These are phyloP conservation scores for Gossypium mustelinum DNA, from an alignment of 345 rosid genomes.

Conservation along the genomic window DNA sequence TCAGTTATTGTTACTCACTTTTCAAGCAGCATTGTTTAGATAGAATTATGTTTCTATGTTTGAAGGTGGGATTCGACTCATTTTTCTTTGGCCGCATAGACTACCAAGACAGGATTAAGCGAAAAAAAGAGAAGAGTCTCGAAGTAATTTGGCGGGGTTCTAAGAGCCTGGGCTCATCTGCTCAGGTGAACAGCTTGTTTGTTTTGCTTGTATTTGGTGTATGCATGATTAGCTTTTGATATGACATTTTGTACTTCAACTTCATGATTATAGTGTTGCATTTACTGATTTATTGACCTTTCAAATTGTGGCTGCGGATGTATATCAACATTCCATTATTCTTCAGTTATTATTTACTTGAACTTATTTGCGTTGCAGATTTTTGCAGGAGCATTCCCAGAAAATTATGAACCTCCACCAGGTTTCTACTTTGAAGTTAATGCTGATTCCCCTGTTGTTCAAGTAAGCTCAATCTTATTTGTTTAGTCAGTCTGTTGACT, in stretches of 20 bases:
- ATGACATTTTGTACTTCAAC: background rate
- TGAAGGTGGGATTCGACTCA: constrained; percentile 90
- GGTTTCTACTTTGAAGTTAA: constrained; percentile 94
- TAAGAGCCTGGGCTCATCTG: constrained; percentile 79
- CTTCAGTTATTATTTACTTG: constrained; percentile 15
- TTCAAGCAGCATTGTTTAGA: constrained; percentile 6
- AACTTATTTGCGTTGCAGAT: constrained; percentile 44
- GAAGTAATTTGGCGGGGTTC: constrained; percentile 97
- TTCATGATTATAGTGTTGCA: background rate
- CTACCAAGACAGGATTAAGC: constrained; percentile 88
- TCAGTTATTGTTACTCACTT: background rate
- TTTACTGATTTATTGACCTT: background rate
- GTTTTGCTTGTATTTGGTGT: constrained; percentile 1
- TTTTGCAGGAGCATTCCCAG: constrained; percentile 93
- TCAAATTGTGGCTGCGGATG: background rate
- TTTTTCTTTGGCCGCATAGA: constrained; percentile 91
- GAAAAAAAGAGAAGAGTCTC: constrained; percentile 76
- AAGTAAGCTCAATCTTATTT: constrained; percentile 41
- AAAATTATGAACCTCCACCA: constrained; percentile 87
- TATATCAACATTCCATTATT: background rate
- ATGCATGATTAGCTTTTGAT: background rate
- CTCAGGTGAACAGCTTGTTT: constrained; percentile 46
- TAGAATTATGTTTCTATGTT: constrained; percentile 21
- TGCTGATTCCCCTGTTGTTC: constrained; percentile 68
- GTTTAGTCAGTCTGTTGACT: constrained; percentile 10